Evolutionary conservation across 225 moss, liverwort and hornwort genomes (phyloP), one percentile per base, ranked within the genome.

Genomic region (Sphagnum tenellum): DNA sequence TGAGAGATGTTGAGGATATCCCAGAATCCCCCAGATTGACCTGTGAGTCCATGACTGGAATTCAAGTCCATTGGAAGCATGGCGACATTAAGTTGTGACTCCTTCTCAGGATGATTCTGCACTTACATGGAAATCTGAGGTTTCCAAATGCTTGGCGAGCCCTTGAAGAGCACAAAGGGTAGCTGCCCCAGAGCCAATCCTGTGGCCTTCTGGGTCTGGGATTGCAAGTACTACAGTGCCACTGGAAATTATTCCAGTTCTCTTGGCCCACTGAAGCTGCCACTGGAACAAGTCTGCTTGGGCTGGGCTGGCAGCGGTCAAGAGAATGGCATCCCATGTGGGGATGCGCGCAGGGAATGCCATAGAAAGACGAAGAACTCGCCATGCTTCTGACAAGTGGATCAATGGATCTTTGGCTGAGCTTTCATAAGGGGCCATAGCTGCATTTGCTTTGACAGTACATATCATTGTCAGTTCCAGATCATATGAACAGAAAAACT

Each of bases 171-270:
- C 89, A 63, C 79, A 67, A 13, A 82, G 6, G 0, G 89, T 89
- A 59, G 89, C 89, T 9, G 73, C 84, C 54, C 89, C 89, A 14
- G 89, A 89, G 66, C 89, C 89, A 9, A 89, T 84, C 45, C 89
- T 75, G 44, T 48, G 74, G 48, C 89, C 84, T 46, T 67, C 66
- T n/a, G 89, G 87, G 45, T 89, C 89, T 6, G 89, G 74, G 57
- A 89, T 87, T 5, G 89, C 89, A 57, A 89, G 59, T 9, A 84
- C 72, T 9, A 75, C 69, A 3, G 89, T 87, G 13, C 72, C 61
- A 8, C 44, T 46, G 12, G 87, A 72, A 47, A 89, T 82, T 12
- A 72, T 78, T 10, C 87, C 84, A 54, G 73, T 71, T 54, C 44
- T 4, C 75, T 87, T 76, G 53, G 87, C 81, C 66, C 53, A 74